Base-by-base conservation (phyloP, 2,329 filamentous ascomycete genomes). In the Trichoderma sp. region DNA sequence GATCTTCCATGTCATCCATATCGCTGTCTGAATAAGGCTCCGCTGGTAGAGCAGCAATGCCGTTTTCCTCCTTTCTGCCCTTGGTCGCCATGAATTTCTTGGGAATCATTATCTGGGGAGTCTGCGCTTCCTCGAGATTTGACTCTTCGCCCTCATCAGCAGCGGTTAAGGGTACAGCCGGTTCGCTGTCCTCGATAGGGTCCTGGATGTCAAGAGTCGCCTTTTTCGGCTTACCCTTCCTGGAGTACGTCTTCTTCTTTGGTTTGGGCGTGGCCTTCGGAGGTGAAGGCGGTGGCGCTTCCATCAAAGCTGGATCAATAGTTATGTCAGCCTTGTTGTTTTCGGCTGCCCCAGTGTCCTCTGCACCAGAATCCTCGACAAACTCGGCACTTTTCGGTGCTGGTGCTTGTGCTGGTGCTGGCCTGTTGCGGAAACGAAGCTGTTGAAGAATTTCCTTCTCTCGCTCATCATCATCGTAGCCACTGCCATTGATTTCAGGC, bases 1-100 rank as follows among this genome's bases (percentile, higher is more conserved):
- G 78, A 75, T 86, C 85, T 71, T 86, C 85, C 85, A 86, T 86
- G 60, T 86, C 85, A 41, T 86, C 85, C 83, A 86, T 85, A 16
- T 81, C 81, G 50, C 83, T 84, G 27, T 83, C 82, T 5, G 80
- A 83, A 16, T 78, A 79, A 14, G 80, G 78, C 27, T 75, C 75
- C 64, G 59, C 56, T n/a, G 76, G 75, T 14, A 62, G 14, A 24
- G 21, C 29, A 35, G 73, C 65, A 18, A 59, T 21, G 12, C 69
- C 65, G 53, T 71, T 33, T 14, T 73, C 74, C 5, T 75, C 71
- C 38, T 76, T 76, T 21, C 75, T 78, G 21, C 66, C 69, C 2
- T 73, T 74, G 3, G 75, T 65, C 35, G 81, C 76, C 64, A 79
- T 81, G 75, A 80, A 80, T 75, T 80, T 83, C 75, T 77, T 80